These are phyloP conservation scores for Lagenaria siceraria DNA, from an alignment of 306 rosid species.

Conservation along the genomic window DNA sequence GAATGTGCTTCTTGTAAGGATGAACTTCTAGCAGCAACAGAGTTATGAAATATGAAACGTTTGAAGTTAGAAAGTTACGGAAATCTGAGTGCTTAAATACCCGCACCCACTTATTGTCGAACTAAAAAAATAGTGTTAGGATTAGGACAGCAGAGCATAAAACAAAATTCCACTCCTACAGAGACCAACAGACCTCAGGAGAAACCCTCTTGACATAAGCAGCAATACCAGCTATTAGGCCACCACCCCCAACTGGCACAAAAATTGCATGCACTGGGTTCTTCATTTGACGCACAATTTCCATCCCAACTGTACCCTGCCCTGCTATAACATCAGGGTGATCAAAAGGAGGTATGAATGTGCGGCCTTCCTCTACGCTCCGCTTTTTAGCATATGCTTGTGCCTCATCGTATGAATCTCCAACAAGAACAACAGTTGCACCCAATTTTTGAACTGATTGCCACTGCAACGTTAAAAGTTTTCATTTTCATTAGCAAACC, in stretches of 20 bases:
- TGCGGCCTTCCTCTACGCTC: conserved; percentile 52
- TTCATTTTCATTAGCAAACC: neutral
- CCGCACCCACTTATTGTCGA: too few relatives aligned
- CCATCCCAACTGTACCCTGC: conserved; percentile 97
- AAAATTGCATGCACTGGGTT: conserved; percentile 71
- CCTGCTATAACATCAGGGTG: conserved; percentile 92
- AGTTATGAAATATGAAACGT: too few relatives aligned
- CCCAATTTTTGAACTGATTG: conserved; percentile 72
- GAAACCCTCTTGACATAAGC: conserved; percentile 87
- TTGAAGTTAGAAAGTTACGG: too few relatives aligned
- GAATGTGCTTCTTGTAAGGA: too few relatives aligned
- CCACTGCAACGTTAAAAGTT: conserved; percentile 41
- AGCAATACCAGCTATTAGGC: conserved; percentile 93
- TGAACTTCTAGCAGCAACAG: too few relatives aligned
- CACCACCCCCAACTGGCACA: conserved; percentile 98
- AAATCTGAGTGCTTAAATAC: too few relatives aligned
- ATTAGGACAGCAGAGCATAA: neutral
- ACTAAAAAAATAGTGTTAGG: neutral
- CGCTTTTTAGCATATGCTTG: conserved; percentile 80
- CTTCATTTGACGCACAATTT: conserved; percentile 59
- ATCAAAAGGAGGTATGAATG: conserved; percentile 86
- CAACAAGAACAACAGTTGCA: conserved; percentile 71
- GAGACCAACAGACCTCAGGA: conserved; percentile 53
- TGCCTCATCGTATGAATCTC: conserved; percentile 92
- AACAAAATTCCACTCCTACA: neutral